These are phyloP conservation scores for Rhexocercosporidium sp. DNA, from an alignment of 2,329 filamentous ascomycete genomes.

Conservation along the genomic window DNA sequence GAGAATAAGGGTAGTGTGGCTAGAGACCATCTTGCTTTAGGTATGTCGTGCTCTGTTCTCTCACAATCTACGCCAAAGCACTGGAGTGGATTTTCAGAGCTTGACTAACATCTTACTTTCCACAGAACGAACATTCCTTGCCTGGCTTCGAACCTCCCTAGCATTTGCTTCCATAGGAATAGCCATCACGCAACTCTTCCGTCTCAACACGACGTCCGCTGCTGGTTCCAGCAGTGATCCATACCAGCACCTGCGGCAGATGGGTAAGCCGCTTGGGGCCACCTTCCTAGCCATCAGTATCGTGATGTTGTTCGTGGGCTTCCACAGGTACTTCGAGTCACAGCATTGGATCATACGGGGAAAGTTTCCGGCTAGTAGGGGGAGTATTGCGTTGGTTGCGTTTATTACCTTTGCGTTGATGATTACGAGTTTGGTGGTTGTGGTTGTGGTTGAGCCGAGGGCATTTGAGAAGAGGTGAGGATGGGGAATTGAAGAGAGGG, in stretches of 20 bases:
- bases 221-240: conserved; percentile 36
- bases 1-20: conserved; percentile 88
- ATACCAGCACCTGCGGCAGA: conserved; percentile 56
- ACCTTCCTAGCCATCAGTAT: conserved; percentile 80
- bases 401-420: conserved; percentile 68
- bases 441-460: conserved; percentile 58
- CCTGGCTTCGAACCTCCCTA: conserved; percentile 82
- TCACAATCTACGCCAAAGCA: background rate
- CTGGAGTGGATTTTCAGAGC: background rate
- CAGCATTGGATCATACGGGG: conserved; percentile 82
- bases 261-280: conserved; percentile 77
- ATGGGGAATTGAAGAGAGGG: background rate
- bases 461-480: conserved; percentile 30
- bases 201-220: conserved; percentile 69
- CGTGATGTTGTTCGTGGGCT: conserved; percentile 75
- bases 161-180: conserved; percentile 84
- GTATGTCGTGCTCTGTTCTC: conserved; percentile 48
- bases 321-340: conserved; percentile 77
- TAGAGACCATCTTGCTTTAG: conserved; percentile 79
- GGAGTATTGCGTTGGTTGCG: conserved; percentile 73
- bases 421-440: conserved; percentile 62
- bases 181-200: conserved; percentile 83
- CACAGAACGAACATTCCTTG: conserved; percentile 81
- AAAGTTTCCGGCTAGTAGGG: conserved; percentile 80
- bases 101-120: conserved; percentile 8